Percentiles rank a stretch among this genome's conserved stretches.
phyloP scores from a whole-genome alignment of 495 filamentous ascomycete species.

The Lepraria neglecta region DNA sequence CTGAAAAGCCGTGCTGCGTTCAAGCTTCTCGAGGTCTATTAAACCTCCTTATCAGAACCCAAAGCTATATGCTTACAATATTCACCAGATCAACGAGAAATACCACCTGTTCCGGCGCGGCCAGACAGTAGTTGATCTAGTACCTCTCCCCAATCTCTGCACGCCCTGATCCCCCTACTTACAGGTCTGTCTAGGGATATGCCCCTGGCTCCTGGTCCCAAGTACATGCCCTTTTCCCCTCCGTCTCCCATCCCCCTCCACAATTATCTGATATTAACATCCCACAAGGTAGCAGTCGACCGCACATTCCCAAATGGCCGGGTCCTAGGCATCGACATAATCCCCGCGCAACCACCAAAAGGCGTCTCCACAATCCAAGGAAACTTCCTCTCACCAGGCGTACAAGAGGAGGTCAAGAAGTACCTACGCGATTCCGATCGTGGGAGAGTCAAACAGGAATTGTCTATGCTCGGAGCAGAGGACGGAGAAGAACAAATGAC shows the following conservation, averaged over 20 bases:
- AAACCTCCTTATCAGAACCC: neutral
- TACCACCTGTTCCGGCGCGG: slow-evolving; percentile 69
- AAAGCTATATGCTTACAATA: neutral
- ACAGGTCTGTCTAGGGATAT: slow-evolving; percentile 58
- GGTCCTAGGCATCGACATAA: slow-evolving; percentile 85
- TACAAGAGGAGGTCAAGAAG: slow-evolving; percentile 66
- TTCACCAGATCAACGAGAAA: slow-evolving; percentile 64
- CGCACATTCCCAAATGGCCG: slow-evolving; percentile 67
- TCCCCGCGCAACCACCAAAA: slow-evolving; percentile 80
- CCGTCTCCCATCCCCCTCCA: neutral
- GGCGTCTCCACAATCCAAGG: slow-evolving; percentile 92
- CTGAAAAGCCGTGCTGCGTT: slow-evolving; percentile 87
- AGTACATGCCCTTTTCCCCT: slow-evolving; percentile 37
- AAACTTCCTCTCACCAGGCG: slow-evolving; percentile 66
- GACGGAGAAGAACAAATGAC: slow-evolving; percentile 32
- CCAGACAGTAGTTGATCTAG: slow-evolving; percentile 84
- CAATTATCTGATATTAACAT: neutral
- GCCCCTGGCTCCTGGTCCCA: slow-evolving; percentile 95
- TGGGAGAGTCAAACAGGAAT: slow-evolving; percentile 40
- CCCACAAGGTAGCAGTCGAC: slow-evolving; percentile 66
- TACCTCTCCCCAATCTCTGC: slow-evolving; percentile 30
- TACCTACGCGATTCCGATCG: slow-evolving; percentile 63
- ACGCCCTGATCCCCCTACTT: slow-evolving; percentile 1
- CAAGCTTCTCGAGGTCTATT: slow-evolving; percentile 71
- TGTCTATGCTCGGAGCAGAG: slow-evolving; percentile 25